phyloP scores from a whole-genome alignment of 2,329 filamentous ascomycete species.

The Capronia coronata region DNA sequence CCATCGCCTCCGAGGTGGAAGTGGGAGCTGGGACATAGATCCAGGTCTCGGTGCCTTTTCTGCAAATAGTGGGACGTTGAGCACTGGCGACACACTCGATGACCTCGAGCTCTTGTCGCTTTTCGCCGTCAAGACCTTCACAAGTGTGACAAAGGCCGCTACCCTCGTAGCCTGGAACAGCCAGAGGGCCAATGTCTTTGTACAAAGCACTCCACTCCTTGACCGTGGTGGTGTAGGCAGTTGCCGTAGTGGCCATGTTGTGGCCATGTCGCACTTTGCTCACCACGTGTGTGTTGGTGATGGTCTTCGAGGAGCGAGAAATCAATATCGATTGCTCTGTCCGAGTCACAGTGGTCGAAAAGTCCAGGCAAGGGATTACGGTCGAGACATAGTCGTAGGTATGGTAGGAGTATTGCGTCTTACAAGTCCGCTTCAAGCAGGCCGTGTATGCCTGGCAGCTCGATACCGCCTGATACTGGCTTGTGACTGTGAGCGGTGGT shows the following conservation, averaged over 20 bases:
- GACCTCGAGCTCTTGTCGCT: conserved; percentile 1
- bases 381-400: conserved; percentile 9
- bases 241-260: background rate
- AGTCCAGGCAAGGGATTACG: conserved; percentile 1
- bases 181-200: conserved; percentile 8
- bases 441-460: background rate
- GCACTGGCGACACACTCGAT: background rate
- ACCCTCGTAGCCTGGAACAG: conserved; percentile 3
- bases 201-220: conserved; percentile 10
- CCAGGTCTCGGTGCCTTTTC: conserved; percentile 1
- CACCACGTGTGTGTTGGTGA: conserved; percentile 1
- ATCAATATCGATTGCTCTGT: conserved; percentile 5
- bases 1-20: background rate
- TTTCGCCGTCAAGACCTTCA: conserved; percentile 1
- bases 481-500: background rate
- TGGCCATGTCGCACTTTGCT: background rate
- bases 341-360: conserved; percentile 2
- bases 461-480: conserved; percentile 7
- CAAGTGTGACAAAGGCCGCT: conserved; percentile 8
- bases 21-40: conserved; percentile 2
- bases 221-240: conserved; percentile 3
- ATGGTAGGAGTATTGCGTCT: conserved; percentile 2
- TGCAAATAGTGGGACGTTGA: background rate
- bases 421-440: conserved; percentile 4
- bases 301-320: background rate